Base-by-base conservation (phyloP, 2,329 filamentous ascomycete genomes). In the Cryphonectria japonica region DNA sequence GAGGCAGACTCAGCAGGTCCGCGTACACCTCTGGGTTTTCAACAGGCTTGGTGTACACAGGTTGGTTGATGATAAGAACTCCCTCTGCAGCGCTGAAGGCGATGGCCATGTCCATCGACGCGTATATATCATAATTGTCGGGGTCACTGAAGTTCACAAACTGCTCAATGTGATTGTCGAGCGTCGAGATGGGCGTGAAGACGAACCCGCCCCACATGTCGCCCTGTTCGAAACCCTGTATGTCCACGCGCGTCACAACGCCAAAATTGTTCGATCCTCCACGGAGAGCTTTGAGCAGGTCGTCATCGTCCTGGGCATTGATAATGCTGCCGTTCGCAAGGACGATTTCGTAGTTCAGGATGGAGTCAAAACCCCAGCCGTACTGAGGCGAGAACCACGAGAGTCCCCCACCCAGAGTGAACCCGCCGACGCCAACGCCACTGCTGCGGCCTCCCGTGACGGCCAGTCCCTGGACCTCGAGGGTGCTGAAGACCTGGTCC, bases 371-470 rank as follows among this genome's bases (percentile, higher is more conserved):
- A 3, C 62, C n/a, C 68, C 68, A 70, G 37, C 68, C 68, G 22
- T 66, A 50, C 22, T 29, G 29, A 16, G 60, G 43, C 32, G 43
- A 63, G 37, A 61, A 78, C 71, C 78, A 81, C 1, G 78, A 80
- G 19, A 80, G 73, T 0, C 78, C 79, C 63, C 81, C 80, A 57
- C 76, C 76, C 3, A 78, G 71, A 57, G 76, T 68, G 57, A 79
- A 73, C 4, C 77, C 77, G 2, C 75, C 73, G 2, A 80, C 76
- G 65, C 76, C 78, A 13, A 79, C 77, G 3, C 69, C 68, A 1
- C 73, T 76, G 29, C 76, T 72, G 54, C 78, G 75, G 0, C 76
- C 79, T 14, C 78, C 78, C 13, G 77, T 72, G 37, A 72, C 76
- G 2, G 73, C 72, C 19, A 78, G 63, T 9, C 75, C 75, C 29